Conservation (phyloP, 2,329 filamentous ascomycete genomes). For the Trichoderma sp. region DNA sequence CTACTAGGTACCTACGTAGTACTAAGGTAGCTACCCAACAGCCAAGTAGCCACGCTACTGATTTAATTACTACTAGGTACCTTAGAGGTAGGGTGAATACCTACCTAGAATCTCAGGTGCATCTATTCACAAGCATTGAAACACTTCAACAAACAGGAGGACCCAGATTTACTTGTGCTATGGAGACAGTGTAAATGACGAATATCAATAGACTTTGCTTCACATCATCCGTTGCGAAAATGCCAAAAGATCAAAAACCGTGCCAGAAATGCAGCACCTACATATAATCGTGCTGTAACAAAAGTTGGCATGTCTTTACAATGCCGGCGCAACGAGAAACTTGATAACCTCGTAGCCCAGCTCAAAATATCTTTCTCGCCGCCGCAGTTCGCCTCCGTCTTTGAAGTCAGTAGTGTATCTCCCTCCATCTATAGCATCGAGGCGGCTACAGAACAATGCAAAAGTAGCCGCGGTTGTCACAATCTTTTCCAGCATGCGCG, state of each 20-base stretch:
- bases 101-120: not conserved
- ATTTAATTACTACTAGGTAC: not conserved
- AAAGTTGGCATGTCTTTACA: conserved; percentile 33
- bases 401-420: conserved; percentile 37
- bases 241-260: not conserved
- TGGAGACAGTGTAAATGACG: not conserved
- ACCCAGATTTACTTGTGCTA: not conserved
- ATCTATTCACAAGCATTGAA: not conserved
- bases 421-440: conserved; percentile 49
- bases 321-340: conserved; percentile 49
- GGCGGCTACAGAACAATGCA: conserved; percentile 45
- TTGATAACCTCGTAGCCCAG: conserved; percentile 54
- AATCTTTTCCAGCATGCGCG: conserved; percentile 43
- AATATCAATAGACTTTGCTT: not conserved
- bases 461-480: conserved; percentile 34
- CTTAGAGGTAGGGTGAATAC: too few relatives aligned
- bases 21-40: too few relatives aligned
- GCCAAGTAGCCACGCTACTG: too few relatives aligned
- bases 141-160: not conserved
- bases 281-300: not conserved
- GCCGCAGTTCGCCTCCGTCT: conserved; percentile 21
- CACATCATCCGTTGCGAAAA: not conserved
- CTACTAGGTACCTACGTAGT: not conserved
- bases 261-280: not conserved
- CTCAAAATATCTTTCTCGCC: conserved; percentile 39